Percentiles rank a stretch among this genome's conserved stretches.
These are phyloP conservation scores for Colletotrichum costaricense DNA, from an alignment of 2,329 filamentous ascomycete genomes.

Conservation along the genomic window DNA sequence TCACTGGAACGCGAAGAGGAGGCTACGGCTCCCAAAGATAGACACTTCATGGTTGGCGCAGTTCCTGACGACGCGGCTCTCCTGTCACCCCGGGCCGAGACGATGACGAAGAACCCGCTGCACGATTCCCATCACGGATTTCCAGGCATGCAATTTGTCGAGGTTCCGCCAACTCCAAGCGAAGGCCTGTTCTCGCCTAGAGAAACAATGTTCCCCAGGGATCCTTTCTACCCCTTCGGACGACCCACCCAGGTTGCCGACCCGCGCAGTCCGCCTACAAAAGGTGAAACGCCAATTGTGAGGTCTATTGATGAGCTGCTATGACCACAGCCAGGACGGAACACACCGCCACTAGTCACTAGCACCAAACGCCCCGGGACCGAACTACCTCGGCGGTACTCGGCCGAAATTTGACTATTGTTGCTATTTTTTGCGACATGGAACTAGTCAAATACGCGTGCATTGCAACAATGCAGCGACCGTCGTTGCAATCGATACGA, in stretches of 20 bases:
- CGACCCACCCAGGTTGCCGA: constrained; percentile 66
- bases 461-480: neutral
- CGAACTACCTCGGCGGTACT: constrained; percentile 21
- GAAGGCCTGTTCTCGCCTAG: constrained; percentile 66
- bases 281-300: constrained; percentile 79
- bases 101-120: constrained; percentile 78
- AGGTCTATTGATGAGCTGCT: constrained; percentile 83
- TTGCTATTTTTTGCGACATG: constrained; percentile 14
- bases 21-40: constrained; percentile 42
- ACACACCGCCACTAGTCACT: constrained; percentile 26
- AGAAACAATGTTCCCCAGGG: constrained; percentile 63
- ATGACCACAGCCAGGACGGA: constrained; percentile 51
- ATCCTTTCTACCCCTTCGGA: constrained; percentile 63
- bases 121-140: constrained; percentile 58
- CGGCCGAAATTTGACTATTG: constrained; percentile 15
- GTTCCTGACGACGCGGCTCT: constrained; percentile 64
- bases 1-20: constrained; percentile 39
- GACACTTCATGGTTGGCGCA: constrained; percentile 49
- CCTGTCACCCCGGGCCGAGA: constrained; percentile 78
- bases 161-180: constrained; percentile 62
- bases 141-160: constrained; percentile 63
- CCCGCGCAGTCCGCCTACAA: constrained; percentile 80
- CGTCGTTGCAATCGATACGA: neutral
- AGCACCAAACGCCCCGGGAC: constrained; percentile 14
- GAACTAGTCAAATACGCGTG: constrained; percentile 1